Conservation (phyloP, 768 basidiomycete species). For the Pisolithus orientalis region DNA sequence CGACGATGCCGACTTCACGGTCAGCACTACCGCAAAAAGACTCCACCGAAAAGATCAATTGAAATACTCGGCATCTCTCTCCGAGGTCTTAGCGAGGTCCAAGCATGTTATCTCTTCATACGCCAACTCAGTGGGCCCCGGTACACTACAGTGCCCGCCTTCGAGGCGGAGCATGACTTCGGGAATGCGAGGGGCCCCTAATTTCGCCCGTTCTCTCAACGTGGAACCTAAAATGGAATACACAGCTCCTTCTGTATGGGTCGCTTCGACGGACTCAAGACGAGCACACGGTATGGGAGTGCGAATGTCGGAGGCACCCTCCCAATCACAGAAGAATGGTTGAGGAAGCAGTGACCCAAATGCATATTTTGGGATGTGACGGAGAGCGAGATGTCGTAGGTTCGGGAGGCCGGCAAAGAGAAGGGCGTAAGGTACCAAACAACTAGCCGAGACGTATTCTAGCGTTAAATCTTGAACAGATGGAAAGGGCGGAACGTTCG, state of each 20-base stretch:
- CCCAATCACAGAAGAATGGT: constrained; percentile 7
- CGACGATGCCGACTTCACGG: background rate
- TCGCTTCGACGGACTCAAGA: constrained; percentile 5
- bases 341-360: constrained; percentile 14
- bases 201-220: constrained; percentile 12
- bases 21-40: background rate
- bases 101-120: constrained; percentile 4
- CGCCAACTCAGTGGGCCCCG: constrained; percentile 4
- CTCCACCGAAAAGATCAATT: background rate
- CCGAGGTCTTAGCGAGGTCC: constrained; percentile 2
- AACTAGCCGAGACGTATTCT: constrained; percentile 30
- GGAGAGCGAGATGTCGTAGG: constrained; percentile 16
- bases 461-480: constrained; percentile 31
- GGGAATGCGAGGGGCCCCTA: constrained; percentile 19
- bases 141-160: constrained; percentile 10
- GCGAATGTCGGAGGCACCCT: constrained; percentile 5
- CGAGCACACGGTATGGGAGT: constrained; percentile 10
- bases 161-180: constrained; percentile 27
- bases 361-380: constrained; percentile 11
- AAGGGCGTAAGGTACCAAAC: constrained; percentile 12
- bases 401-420: constrained; percentile 13
- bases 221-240: constrained; percentile 6
- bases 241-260: constrained; percentile 13
- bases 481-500: constrained; percentile 27
- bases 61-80: background rate